phyloP scores from a whole-genome alignment of 805 yeast genomes.

The Ogataea dorogensis region DNA sequence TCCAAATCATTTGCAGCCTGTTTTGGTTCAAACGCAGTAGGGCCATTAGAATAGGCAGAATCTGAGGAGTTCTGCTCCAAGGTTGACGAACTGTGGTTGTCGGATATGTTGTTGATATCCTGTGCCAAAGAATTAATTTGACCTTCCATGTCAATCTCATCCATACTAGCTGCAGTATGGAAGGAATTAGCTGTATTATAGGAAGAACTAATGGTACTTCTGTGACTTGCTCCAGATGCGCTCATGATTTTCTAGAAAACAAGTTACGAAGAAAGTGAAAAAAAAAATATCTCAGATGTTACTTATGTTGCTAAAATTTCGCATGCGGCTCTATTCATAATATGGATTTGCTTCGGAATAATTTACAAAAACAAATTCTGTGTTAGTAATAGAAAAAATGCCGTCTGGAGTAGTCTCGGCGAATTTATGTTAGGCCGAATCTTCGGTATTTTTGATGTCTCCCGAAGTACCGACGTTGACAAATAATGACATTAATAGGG shows the following conservation, averaged over 20 bases:
- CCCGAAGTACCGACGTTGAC: constrained; percentile 34
- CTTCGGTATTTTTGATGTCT: background rate
- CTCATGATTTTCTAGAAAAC: constrained; percentile 1
- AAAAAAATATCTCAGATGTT: background rate
- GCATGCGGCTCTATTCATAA: background rate
- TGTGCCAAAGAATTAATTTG: background rate
- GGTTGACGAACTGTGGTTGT: constrained; percentile 4
- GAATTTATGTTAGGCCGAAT: background rate
- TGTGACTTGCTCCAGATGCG: background rate
- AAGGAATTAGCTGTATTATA: constrained; percentile 16
- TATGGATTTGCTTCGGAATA: background rate
- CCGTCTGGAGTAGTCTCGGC: too few species aligned
- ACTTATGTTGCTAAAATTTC: background rate
- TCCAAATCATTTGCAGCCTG: constrained; percentile 1
- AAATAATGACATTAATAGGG: constrained; percentile 30
- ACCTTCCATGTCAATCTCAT: background rate
- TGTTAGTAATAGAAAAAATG: too few species aligned
- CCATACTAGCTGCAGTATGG: constrained; percentile 12
- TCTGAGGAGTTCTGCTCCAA: constrained; percentile 12
- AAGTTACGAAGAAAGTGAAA: constrained; percentile 1
- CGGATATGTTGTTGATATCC: background rate
- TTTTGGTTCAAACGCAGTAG: constrained; percentile 12
- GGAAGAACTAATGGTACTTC: constrained; percentile 17
- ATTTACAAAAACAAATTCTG: background rate
- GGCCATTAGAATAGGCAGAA: constrained; percentile 8